Evolutionary conservation across 371 early-diverging fungal species (phyloP).

Genomic region (Mortierella sp.): DNA sequence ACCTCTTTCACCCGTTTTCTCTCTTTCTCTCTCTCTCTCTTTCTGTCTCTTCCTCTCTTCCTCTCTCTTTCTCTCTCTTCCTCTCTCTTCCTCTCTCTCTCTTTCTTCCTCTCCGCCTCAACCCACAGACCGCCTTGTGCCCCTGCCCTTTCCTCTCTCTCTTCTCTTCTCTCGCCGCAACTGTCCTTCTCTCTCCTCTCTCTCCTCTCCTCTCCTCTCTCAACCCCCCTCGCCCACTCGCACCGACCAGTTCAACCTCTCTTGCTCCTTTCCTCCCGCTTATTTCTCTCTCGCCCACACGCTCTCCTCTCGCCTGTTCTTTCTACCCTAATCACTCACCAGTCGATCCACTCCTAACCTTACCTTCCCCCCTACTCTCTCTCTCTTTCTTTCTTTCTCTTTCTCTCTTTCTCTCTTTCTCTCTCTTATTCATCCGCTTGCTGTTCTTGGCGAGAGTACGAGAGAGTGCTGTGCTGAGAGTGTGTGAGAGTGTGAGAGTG

Average conservation of each 20-base stretch:
- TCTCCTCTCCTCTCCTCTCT: neutral
- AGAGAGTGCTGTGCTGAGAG: neutral
- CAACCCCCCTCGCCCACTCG: neutral
- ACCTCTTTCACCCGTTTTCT: no score
- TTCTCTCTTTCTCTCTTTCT: neutral
- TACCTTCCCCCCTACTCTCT: neutral
- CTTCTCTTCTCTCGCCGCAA: neutral
- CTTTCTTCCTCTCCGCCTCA: conserved; percentile 1
- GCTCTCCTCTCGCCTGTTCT: neutral
- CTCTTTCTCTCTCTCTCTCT: no score
- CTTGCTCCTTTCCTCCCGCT: neutral
- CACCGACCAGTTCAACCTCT: neutral
- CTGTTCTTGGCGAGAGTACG: no score
- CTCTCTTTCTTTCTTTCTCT: neutral
- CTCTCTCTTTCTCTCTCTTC: neutral
- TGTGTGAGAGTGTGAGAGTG: neutral
- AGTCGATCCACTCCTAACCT: neutral
- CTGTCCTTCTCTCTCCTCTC: neutral
- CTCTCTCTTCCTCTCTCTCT: neutral
- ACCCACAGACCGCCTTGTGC: neutral
- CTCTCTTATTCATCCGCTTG: no score
- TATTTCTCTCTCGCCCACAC: conserved; percentile 1
- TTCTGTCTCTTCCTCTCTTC: neutral
- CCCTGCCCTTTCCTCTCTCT: neutral
- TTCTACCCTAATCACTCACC: neutral